A percentile compares a stretch with the other conserved stretches of the same genome.
Conservation (phyloP, 139 green algal genomes). For the Chlamydomonas sp. region DNA sequence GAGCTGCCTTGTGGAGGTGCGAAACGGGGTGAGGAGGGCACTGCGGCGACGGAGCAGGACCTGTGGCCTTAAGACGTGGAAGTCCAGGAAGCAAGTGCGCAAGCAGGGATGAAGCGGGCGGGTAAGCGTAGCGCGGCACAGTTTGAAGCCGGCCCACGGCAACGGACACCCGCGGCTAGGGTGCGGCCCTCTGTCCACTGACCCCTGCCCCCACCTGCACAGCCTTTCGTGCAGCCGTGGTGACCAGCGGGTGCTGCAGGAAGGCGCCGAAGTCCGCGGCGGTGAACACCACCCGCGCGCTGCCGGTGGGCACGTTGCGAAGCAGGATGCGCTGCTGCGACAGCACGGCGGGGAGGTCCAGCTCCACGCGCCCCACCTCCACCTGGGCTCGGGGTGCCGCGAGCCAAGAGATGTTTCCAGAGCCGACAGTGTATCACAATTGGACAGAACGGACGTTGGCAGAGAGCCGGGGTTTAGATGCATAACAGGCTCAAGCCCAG, state of each 20-base stretch:
- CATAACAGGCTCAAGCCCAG: no score
- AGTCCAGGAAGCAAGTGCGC: no score
- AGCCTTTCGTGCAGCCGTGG: constrained; percentile 13
- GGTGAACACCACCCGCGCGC: constrained; percentile 46
- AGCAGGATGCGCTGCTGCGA: constrained; percentile 47
- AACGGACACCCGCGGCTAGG: no score
- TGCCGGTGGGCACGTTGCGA: constrained; percentile 44
- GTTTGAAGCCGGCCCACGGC: no score
- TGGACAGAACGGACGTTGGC: neutral
- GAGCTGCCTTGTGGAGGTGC: neutral
- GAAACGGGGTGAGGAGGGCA: no score
- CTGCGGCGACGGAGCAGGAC: no score
- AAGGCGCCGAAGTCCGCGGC: constrained; percentile 54
- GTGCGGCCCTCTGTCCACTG: neutral
- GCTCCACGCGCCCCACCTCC: constrained; percentile 37
- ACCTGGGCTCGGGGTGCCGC: neutral
- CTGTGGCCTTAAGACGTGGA: no score
- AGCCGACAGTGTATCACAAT: no score
- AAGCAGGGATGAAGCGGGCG: no score
- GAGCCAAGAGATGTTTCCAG: neutral
- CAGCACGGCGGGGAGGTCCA: constrained; percentile 42
- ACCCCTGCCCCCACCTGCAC: constrained; percentile 41
- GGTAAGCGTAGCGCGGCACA: no score
- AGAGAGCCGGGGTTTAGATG: no score
- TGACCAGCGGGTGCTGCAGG: constrained; percentile 54